These are phyloP conservation scores for Solanum pinnatisectum DNA, from an alignment of 257 asterid species.

Conservation along the genomic window DNA sequence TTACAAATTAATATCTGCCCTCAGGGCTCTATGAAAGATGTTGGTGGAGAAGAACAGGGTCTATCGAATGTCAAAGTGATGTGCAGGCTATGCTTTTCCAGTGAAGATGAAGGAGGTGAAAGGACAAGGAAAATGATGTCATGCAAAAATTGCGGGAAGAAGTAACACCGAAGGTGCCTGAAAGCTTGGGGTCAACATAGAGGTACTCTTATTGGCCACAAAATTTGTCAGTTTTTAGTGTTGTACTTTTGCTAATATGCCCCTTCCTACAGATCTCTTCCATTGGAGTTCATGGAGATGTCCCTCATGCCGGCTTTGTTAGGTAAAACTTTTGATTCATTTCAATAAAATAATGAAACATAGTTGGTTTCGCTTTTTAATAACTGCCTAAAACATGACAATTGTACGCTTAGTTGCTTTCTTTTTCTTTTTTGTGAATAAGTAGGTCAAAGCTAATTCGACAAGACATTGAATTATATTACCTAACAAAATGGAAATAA, in stretches of 20 bases:
- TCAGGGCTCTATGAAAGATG: slow-evolving; percentile 47
- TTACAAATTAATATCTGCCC: neutral
- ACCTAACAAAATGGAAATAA: neutral
- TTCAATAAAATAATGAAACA: neutral
- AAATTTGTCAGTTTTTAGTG: neutral
- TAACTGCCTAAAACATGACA: neutral
- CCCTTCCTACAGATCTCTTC: slow-evolving; percentile 66
- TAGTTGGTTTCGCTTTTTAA: neutral
- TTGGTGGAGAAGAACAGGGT: slow-evolving; percentile 61
- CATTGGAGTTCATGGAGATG: slow-evolving; percentile 99
- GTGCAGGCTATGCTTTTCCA: slow-evolving; percentile 85
- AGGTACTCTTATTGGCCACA: slow-evolving; percentile 34
- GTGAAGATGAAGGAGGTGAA: slow-evolving; percentile 82
- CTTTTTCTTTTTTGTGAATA: neutral
- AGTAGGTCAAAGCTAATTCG: neutral
- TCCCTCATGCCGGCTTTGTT: slow-evolving; percentile 85
- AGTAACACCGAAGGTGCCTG: slow-evolving; percentile 78
- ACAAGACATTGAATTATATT: neutral
- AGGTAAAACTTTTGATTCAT: slow-evolving; percentile 41
- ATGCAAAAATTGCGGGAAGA: slow-evolving; percentile 83
- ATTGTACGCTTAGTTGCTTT: neutral
- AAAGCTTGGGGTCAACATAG: slow-evolving; percentile 84
- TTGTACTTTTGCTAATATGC: slow-evolving; percentile 7
- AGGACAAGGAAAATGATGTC: slow-evolving; percentile 80
- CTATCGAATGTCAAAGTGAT: slow-evolving; percentile 55